Evolutionary conservation across 768 basidiomycete species (phyloP).

Genomic region (Termitomyces sp.): DNA sequence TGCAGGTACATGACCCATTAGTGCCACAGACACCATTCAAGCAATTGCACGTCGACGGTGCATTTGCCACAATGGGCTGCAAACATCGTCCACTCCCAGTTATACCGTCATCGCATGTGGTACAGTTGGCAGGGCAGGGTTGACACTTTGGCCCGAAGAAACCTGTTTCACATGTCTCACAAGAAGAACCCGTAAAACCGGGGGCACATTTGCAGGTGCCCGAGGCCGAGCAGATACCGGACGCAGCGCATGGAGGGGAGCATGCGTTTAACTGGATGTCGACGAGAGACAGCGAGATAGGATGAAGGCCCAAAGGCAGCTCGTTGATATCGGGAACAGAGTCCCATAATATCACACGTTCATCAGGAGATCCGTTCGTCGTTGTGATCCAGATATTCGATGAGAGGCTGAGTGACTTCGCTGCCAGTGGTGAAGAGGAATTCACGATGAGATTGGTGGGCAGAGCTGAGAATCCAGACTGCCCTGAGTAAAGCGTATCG

Average conservation of each 20-base stretch:
- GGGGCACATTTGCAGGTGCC: slow-evolving; percentile 68
- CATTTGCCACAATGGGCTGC: slow-evolving; percentile 36
- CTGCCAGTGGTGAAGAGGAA: slow-evolving; percentile 38
- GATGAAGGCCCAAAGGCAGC: slow-evolving; percentile 47
- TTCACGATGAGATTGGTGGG: slow-evolving; percentile 37
- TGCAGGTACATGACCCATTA: slow-evolving; percentile 64
- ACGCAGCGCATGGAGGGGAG: slow-evolving; percentile 63
- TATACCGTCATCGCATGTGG: slow-evolving; percentile 72
- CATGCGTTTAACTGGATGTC: slow-evolving; percentile 61
- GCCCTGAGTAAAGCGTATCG: slow-evolving; percentile 49
- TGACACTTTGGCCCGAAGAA: slow-evolving; percentile 72
- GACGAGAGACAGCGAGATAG: slow-evolving; percentile 51
- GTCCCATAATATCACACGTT: slow-evolving; percentile 71
- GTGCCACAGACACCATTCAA: slow-evolving; percentile 71
- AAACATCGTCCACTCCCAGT: slow-evolving; percentile 73
- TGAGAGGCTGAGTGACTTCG: slow-evolving; percentile 52
- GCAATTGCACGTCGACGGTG: slow-evolving; percentile 71
- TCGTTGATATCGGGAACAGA: slow-evolving; percentile 75
- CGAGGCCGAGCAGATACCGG: slow-evolving; percentile 55
- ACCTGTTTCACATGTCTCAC: slow-evolving; percentile 67
- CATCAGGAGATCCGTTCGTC: slow-evolving; percentile 37
- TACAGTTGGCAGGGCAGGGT: slow-evolving; percentile 62
- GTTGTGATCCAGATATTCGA: slow-evolving; percentile 56
- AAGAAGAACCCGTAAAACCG: slow-evolving; percentile 73
- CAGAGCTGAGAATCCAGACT: slow-evolving; percentile 45